phyloP scores from a whole-genome alignment of 768 basidiomycete species.

The Sarcodon sp. region DNA sequence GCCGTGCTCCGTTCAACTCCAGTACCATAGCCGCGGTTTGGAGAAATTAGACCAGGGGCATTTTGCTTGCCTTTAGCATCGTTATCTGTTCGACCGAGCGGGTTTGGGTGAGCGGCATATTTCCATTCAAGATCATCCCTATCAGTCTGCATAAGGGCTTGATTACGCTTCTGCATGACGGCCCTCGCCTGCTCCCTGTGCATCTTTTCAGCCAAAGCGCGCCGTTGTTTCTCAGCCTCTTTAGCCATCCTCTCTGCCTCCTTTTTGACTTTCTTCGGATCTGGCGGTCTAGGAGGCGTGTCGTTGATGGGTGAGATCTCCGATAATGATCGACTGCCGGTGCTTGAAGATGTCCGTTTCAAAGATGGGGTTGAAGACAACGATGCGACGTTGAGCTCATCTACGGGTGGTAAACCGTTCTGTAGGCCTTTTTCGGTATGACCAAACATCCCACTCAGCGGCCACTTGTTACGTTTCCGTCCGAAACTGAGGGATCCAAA shows the following conservation, averaged over 20 bases:
- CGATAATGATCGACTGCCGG: constrained; percentile 53
- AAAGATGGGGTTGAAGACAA: constrained; percentile 47
- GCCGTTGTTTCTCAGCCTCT: constrained; percentile 79
- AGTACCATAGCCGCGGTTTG: constrained; percentile 30
- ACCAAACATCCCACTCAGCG: constrained; percentile 53
- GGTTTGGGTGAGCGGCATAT: constrained; percentile 22
- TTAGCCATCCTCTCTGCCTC: constrained; percentile 65
- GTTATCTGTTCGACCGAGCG: constrained; percentile 12
- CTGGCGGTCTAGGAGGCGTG: constrained; percentile 25
- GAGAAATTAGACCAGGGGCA: constrained; percentile 52
- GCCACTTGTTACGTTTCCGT: constrained; percentile 61
- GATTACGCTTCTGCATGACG: constrained; percentile 83
- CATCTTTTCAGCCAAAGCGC: constrained; percentile 58
- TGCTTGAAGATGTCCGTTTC: constrained; percentile 70
- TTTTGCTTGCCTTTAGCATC: constrained; percentile 31
- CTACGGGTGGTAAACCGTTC: constrained; percentile 52
- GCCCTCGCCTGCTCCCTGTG: constrained; percentile 84
- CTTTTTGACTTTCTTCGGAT: constrained; percentile 70
- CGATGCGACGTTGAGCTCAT: constrained; percentile 48
- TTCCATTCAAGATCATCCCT: constrained; percentile 55
- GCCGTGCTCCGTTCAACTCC: constrained; percentile 18
- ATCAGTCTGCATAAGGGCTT: constrained; percentile 48
- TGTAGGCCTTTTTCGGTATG: constrained; percentile 52
- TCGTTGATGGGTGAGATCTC: constrained; percentile 32
- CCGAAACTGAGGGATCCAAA: constrained; percentile 33